phyloP scores from a whole-genome alignment of 805 yeast genomes.

The Hanseniaspora mollemarum region DNA sequence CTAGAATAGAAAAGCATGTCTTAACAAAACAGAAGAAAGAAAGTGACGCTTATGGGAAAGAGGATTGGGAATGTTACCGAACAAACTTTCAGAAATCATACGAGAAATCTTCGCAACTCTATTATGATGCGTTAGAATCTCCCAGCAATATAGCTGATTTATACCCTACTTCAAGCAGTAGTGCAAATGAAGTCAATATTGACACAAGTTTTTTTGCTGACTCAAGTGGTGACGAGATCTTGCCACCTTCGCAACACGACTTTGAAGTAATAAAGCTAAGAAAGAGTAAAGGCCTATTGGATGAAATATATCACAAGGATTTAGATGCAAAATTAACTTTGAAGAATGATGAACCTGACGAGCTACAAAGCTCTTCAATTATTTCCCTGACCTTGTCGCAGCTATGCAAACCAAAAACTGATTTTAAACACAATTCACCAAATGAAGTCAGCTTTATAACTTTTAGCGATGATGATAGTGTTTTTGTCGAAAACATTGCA shows the following conservation, averaged over 20 bases:
- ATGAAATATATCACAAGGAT: constrained; percentile 1
- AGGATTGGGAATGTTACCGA: background rate
- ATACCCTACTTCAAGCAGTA: background rate
- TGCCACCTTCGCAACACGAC: constrained; percentile 12
- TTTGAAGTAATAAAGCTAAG: background rate
- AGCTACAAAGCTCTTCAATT: background rate
- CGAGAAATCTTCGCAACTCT: constrained; percentile 1
- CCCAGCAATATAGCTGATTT: constrained; percentile 9
- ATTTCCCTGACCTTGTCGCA: constrained; percentile 6
- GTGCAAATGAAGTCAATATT: background rate
- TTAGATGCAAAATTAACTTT: background rate
- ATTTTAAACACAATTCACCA: background rate
- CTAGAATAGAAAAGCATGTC: background rate
- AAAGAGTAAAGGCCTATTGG: background rate
- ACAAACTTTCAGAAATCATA: constrained; percentile 4
- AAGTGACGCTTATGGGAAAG: background rate
- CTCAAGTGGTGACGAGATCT: background rate
- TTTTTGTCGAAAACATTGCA: background rate
- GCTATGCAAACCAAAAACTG: background rate
- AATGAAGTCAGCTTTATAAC: background rate
- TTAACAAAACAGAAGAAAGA: background rate
- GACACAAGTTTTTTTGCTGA: background rate
- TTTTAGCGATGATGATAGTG: background rate
- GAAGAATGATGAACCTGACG: background rate
- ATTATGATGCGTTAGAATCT: constrained; percentile 13